These are phyloP conservation scores for Colletotrichum sp. DNA, from an alignment of 2,329 filamentous ascomycete genomes.

Conservation along the genomic window DNA sequence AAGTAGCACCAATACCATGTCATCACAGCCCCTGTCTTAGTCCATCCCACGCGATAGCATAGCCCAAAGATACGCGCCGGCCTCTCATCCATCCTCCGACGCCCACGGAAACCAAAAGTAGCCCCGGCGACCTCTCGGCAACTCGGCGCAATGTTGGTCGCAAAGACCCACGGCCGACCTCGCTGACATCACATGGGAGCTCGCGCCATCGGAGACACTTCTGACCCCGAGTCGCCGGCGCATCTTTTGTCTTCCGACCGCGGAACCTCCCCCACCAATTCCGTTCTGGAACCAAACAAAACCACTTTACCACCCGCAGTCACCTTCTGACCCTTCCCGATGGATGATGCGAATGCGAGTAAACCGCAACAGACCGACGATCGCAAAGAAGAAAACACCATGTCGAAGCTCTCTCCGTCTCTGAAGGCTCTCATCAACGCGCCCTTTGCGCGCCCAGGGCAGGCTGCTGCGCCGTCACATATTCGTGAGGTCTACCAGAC, in stretches of 20 bases:
- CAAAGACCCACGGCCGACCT: neutral
- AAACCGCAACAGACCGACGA: neutral
- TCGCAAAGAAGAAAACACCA: constrained; percentile 37
- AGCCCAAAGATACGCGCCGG: neutral
- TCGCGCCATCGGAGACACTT: neutral
- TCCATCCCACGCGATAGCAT: neutral
- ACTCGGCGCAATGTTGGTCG: constrained; percentile 7
- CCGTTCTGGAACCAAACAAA: neutral
- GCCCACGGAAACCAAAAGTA: constrained; percentile 7
- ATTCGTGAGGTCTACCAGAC: constrained; percentile 69
- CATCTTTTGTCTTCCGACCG: constrained; percentile 15
- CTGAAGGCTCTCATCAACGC: constrained; percentile 79
- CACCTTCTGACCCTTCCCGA: neutral
- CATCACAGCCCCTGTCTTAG: neutral
- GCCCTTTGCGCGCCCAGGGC: constrained; percentile 69
- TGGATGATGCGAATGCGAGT: constrained; percentile 5
- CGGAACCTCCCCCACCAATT: neutral
- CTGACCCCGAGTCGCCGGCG: neutral
- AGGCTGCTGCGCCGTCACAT: constrained; percentile 65
- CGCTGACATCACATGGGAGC: constrained; percentile 16
- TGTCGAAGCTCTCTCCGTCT: constrained; percentile 75
- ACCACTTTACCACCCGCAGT: constrained; percentile 1
- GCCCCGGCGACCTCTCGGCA: constrained; percentile 5
- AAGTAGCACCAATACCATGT: neutral
- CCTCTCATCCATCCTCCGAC: neutral